Base-by-base conservation (phyloP, 2,329 filamentous ascomycete genomes). In the Monosporascus ibericus region DNA sequence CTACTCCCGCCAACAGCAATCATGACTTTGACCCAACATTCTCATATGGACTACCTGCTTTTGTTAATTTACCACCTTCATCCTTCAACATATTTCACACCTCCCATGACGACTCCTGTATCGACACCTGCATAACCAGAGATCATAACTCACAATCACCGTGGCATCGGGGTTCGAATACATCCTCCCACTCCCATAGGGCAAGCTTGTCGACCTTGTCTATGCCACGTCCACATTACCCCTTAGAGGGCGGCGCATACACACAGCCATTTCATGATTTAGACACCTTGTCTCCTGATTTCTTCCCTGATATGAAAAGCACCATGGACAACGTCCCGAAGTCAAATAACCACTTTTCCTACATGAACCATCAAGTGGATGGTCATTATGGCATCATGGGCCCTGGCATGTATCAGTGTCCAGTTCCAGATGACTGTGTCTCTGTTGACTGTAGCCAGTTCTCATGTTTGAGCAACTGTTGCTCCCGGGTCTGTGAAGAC, bases 401-500 rank as follows among this genome's bases (percentile, higher is more conserved):
- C 42, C 42, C 62, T 14, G 54, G 56, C 6, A n/a, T 47, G 18
- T 37, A 53, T 17, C 52, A 58, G 40, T 36, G 38, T 25, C 44
- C 49, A 2, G 51, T 55, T 18, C 51, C 53, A 42, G 58, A 66
- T 30, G 60, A 64, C 37, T 54, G 55, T 34, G 57, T 50, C 9
- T 64, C 62, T 1, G 51, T 60, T 17, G 60, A 57, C 39, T 62
- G 58, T 34, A 61, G 62, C 36, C 56, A 59, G 48, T 51, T 56
- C 37, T 64, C 63, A 22, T 64, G 60, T 47, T 59, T 58, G 11
- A 58, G 53, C 36, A 52, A 57, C 17, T 61, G 60, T 34, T 63
- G 61, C 15, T 61, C 60, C 17, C 54, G 56, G 18, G 49, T 60
- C 15, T 68, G 65, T 48, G 58, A 65, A 24, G 58, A 64, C n/a